These are phyloP conservation scores for Tetraselmis striata DNA, from an alignment of 139 green algal species.

Conservation along the genomic window DNA sequence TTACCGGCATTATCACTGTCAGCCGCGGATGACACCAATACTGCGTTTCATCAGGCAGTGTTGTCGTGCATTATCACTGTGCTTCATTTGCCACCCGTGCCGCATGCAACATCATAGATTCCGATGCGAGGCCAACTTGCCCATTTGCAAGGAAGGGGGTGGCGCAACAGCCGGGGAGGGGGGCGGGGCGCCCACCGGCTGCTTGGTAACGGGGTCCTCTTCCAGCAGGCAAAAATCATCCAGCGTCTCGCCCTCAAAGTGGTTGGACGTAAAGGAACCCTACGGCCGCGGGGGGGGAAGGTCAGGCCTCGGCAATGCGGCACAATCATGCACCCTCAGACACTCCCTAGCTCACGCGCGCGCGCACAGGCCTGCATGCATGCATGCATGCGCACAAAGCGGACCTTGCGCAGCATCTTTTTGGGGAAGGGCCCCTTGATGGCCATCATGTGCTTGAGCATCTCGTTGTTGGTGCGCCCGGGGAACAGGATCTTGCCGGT, in stretches of 20 bases:
- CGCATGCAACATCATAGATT: too few relatives aligned
- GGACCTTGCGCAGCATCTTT: slow-evolving; percentile 80
- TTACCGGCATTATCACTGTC: too few relatives aligned
- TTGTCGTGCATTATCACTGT: too few relatives aligned
- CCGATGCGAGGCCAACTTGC: too few relatives aligned
- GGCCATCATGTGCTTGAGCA: slow-evolving; percentile 95
- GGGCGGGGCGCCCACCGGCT: slow-evolving; percentile 32
- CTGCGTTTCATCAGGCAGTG: too few relatives aligned
- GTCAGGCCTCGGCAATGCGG: slow-evolving; percentile 8
- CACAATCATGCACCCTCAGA: slow-evolving; percentile 5
- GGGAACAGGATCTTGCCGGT: slow-evolving; percentile 94
- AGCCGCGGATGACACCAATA: too few relatives aligned
- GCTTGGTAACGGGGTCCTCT: slow-evolving; percentile 70
- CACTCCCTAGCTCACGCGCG: too few relatives aligned
- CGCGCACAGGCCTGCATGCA: too few relatives aligned
- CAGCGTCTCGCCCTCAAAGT: slow-evolving; percentile 44
- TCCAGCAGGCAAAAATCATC: slow-evolving; percentile 68
- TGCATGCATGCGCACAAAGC: slow-evolving; percentile 27
- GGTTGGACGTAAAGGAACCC: neutral
- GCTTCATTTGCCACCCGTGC: too few relatives aligned
- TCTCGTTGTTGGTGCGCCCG: slow-evolving; percentile 95
- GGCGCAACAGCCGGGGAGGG: neutral
- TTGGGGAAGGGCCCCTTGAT: slow-evolving; percentile 92
- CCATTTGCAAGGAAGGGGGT: neutral
- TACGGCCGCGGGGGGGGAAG: slow-evolving; percentile 5